phyloP scores from a whole-genome alignment of 176 grass and related monocot species.

The Areca catechu region DNA sequence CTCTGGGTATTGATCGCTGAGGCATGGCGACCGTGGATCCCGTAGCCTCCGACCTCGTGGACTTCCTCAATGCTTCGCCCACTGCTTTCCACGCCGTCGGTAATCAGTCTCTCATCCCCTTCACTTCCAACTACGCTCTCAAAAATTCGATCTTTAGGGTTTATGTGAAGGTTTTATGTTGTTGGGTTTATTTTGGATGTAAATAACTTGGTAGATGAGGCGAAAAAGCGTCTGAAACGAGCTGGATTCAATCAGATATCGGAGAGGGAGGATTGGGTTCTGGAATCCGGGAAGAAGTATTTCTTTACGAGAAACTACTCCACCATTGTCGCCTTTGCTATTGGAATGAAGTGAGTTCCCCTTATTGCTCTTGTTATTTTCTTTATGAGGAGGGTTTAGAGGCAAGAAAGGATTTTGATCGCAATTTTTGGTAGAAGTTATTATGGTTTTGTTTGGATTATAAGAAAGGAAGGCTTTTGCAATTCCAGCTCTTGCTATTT shows the following conservation, averaged over 20 bases:
- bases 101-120: conserved; percentile 12
- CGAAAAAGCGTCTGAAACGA: conserved; percentile 60
- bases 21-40: conserved; percentile 26
- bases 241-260: conserved; percentile 68
- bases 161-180: too few relatives aligned
- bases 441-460: neutral
- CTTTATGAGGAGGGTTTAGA: too few relatives aligned
- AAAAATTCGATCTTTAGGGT: too few relatives aligned
- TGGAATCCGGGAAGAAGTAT: conserved; percentile 68
- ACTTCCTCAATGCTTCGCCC: conserved; percentile 46
- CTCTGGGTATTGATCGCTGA: too few relatives aligned
- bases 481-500: conserved; percentile 44
- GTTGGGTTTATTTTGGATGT: neutral
- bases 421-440: too few relatives aligned
- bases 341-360: conserved; percentile 59
- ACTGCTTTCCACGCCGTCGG: conserved; percentile 53
- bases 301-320: conserved; percentile 96
- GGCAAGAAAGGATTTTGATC: too few relatives aligned
- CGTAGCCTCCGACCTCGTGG: conserved; percentile 32
- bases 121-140: neutral
- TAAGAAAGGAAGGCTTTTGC: conserved; percentile 16
- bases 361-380: too few relatives aligned
- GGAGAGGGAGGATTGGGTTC: conserved; percentile 79
- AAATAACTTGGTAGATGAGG: conserved; percentile 31
- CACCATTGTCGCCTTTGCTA: conserved; percentile 78